Percentiles rank a stretch among this genome's conserved stretches.
phyloP scores from a whole-genome alignment of 2,329 filamentous ascomycete genomes.

The Dothiorella sarmentorum region DNA sequence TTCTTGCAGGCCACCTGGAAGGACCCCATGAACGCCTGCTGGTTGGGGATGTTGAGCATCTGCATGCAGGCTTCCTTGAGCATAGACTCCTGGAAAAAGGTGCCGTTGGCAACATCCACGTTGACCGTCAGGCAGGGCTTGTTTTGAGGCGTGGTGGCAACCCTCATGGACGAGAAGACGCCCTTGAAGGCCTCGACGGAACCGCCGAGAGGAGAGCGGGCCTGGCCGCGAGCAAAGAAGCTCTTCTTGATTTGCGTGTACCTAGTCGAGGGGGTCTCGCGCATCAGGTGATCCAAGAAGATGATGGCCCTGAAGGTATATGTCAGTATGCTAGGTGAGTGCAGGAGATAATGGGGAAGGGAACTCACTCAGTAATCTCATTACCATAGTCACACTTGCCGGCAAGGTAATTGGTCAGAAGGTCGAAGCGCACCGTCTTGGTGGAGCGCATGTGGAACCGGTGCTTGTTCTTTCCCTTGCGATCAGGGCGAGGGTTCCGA shows the following conservation, averaged over 20 bases:
- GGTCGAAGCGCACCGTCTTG: slow-evolving; percentile 64
- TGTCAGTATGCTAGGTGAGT: slow-evolving; percentile 25
- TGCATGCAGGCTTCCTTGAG: slow-evolving; percentile 35
- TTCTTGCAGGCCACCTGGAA: slow-evolving; percentile 26
- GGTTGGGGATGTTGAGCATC: slow-evolving; percentile 28
- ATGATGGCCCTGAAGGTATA: slow-evolving; percentile 74
- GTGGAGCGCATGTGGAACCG: slow-evolving; percentile 62
- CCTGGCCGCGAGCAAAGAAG: slow-evolving; percentile 65
- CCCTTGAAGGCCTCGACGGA: slow-evolving; percentile 81
- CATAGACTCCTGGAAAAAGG: slow-evolving; percentile 65
- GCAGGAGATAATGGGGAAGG: not conserved
- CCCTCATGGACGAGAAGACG: slow-evolving; percentile 79
- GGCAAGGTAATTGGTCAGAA: slow-evolving; percentile 64
- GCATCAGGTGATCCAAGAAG: slow-evolving; percentile 86
- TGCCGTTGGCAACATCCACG: slow-evolving; percentile 85
- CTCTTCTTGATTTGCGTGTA: slow-evolving; percentile 74
- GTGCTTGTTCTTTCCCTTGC: slow-evolving; percentile 48
- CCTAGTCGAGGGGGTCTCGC: slow-evolving; percentile 67
- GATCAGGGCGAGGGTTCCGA: slow-evolving; percentile 26
- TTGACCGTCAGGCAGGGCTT: slow-evolving; percentile 73
- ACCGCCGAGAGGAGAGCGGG: slow-evolving; percentile 54
- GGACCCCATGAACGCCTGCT: slow-evolving; percentile 11
- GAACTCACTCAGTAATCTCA: slow-evolving; percentile 11
- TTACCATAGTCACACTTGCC: slow-evolving; percentile 60
- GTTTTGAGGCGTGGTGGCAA: slow-evolving; percentile 54